phyloP scores from a whole-genome alignment of 2,329 filamentous ascomycete genomes.

The Coniochaeta sp. region DNA sequence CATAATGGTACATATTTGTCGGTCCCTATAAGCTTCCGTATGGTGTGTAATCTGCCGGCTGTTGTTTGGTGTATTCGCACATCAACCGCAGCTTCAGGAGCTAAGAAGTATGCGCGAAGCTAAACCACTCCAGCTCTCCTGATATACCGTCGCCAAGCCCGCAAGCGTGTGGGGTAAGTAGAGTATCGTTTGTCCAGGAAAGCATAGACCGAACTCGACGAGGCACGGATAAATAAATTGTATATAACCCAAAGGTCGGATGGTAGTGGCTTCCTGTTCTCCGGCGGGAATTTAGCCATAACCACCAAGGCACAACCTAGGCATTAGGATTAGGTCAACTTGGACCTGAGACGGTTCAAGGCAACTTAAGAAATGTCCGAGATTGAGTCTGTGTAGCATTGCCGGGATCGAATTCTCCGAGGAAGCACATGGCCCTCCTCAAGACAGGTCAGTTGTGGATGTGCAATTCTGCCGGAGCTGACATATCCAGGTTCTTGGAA shows the following conservation, averaged over 20 bases:
- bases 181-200: neutral
- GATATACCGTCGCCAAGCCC: neutral
- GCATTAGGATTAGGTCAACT: neutral
- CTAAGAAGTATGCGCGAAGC: neutral
- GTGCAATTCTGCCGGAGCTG: neutral
- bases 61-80: neutral
- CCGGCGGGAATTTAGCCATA: constrained; percentile 8
- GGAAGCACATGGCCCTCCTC: neutral
- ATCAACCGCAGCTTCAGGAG: neutral
- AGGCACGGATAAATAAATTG: neutral
- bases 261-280: constrained; percentile 4
- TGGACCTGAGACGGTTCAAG: neutral
- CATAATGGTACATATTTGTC: neutral
- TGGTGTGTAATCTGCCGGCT: neutral
- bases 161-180: neutral
- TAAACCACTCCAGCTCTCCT: neutral
- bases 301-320: neutral
- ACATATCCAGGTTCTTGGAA: neutral
- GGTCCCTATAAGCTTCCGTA: neutral
- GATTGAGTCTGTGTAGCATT: neutral
- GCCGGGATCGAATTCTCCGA: neutral
- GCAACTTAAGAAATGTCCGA: neutral
- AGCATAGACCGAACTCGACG: neutral
- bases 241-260: neutral
- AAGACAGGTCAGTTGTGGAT: neutral